Evolutionary conservation across 345 rosid genomes (phyloP), one percentile per base, ranked within the genome.

Genomic region (Corchorus capsularis): DNA sequence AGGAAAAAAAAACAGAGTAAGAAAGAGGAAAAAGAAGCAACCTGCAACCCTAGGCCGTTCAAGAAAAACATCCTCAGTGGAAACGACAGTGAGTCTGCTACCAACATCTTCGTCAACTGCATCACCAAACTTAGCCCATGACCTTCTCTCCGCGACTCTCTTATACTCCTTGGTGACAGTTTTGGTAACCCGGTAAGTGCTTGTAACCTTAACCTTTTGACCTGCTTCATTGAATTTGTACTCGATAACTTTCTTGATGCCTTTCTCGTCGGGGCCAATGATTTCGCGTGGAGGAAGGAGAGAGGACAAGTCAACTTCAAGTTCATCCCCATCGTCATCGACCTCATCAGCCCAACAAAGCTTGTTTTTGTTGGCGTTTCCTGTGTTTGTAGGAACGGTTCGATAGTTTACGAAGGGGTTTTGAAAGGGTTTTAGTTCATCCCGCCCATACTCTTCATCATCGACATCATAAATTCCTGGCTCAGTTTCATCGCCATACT

Each of bases 251-350:
- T 80, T 88, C 76, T 86, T 92, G 54, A 92, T 77, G 8, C 98
- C 98, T 75, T 81, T 83, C 72, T 90, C 91, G 75, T 92, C 98
- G 2, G 96, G 96, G 3, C 97, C 97, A n/a, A 87, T 76, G 73
- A 90, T 92, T 32, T 88, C 88, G 22, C 78, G 82, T 1, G 94
- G 97, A 59, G 96, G 97, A 50, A 94, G 83, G 43, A 39, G 4
- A 5, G 89, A 83, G 75, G 83, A 89, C 71, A 85, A 91, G n/a
- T 87, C 75, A 69, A 88, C 89, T 80, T 89, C 75, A 69, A 88
- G 89, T 80, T 89, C 93, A 5, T 85, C 93, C 9, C 82, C 94
- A 15, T 85, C 92, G 6, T 53, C 6, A 4, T 39, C 27, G 13
- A 63, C 14, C 61, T 87, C 83, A 76, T 94, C 94, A 0, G 87